Base-by-base conservation (phyloP, 352 stramenopile species). In the Achlya hypogyna region DNA sequence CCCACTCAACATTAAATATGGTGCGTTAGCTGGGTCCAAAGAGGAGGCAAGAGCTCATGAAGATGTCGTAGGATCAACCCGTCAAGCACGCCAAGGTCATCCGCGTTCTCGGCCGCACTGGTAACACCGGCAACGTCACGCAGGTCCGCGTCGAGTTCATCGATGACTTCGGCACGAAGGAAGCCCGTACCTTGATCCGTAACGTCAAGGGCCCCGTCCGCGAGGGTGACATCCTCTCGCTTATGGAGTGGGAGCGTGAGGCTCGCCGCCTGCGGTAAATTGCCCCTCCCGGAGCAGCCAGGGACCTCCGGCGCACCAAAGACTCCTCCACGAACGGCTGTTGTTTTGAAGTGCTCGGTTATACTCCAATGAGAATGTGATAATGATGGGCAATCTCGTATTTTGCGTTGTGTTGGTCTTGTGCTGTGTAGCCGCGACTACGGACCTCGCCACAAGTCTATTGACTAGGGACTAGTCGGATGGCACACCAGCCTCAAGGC, bases 121-220 rank as follows among this genome's bases (percentile, higher is more conserved):
- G 97, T 76, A 99, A 98, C 93, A 99, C 97, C 71, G 97, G 97
- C 87, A 99, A 99, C 83, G 97, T 99, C 54, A 99, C 97, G 72
- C 97, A 99, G 77, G 91, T 98, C 53, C 95, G 97, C 78, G 97
- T 99, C 65, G 96, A 99, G 84, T 99, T 99, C 84, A 91, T 99
- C 73, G 95, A 99, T 81, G 94, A 98, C 74, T 65, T 70, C 58
- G 60, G 60, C 32, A 38, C 38, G 28, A 67, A 67, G 60, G 89
- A 98, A 79, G 97, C 96, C 76, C 95, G 97, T 81, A 98, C 94
- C 75, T 99, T 99, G 84, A 98, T 99, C 74, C 90, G 97, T 74
- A 99, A 99, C 84, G 97, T 99, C 73, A 99, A 99, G 89, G 97
- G 97, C 78, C 96, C 96, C 58, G 96, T 99, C 62, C 90, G 95